phyloP scores from a whole-genome alignment of 148 eudicot genomes.

The Nepenthes gracilis region DNA sequence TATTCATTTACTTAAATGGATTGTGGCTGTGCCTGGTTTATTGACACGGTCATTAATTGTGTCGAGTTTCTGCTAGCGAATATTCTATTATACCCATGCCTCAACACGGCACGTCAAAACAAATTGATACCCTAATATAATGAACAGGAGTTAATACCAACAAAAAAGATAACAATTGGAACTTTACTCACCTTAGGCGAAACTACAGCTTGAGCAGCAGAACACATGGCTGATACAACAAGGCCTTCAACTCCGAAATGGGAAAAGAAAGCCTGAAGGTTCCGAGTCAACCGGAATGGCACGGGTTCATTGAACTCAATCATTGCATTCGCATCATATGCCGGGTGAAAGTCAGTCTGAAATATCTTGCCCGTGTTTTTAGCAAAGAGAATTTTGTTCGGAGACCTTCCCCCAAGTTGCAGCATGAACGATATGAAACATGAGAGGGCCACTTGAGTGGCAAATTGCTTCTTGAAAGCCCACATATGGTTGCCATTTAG shows the following conservation, averaged over 20 bases:
- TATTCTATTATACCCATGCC: no score
- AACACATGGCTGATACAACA: constrained; percentile 83
- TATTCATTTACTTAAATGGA: no score
- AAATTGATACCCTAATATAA: no score
- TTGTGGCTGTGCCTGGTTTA: no score
- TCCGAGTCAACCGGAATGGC: constrained; percentile 92
- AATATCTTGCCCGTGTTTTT: constrained; percentile 95
- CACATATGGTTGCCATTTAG: constrained; percentile 87
- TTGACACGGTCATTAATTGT: no score
- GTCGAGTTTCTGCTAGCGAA: no score
- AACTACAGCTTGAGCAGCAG: constrained; percentile 91
- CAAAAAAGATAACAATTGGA: no score
- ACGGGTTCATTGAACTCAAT: constrained; percentile 94
- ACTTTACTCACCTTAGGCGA: constrained; percentile 62
- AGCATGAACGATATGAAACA: constrained; percentile 91
- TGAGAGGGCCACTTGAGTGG: constrained; percentile 88
- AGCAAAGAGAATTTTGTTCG: constrained; percentile 90
- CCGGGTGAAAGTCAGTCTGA: constrained; percentile 96
- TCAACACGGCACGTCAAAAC: no score
- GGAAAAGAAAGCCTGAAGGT: constrained; percentile 91
- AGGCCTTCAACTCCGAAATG: constrained; percentile 98
- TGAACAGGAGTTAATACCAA: no score
- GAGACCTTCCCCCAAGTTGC: constrained; percentile 93
- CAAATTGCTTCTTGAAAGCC: constrained; percentile 98
- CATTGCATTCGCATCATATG: constrained; percentile 96